Conservation (phyloP, 768 basidiomycete genomes). For the Tricholoma terreum region DNA sequence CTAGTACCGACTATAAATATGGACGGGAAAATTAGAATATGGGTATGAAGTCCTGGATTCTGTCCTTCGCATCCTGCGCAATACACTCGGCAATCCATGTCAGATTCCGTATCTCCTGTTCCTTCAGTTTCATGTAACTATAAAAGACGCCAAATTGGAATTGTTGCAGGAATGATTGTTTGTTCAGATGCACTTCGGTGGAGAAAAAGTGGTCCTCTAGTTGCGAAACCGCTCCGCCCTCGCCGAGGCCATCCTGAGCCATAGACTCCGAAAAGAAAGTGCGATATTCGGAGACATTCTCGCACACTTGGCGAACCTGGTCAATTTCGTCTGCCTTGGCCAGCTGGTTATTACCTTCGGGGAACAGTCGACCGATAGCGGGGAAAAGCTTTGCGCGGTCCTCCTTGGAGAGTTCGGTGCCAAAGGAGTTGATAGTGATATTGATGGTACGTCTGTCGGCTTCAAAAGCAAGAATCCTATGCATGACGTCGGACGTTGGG, state of each 20-base stretch:
- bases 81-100: conserved; percentile 99
- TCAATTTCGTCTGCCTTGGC: conserved; percentile 95
- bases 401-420: conserved; percentile 92
- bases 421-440: conserved; percentile 99
- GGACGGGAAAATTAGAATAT: conserved; percentile 56
- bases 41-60: conserved; percentile 94
- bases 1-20: neutral
- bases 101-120: conserved; percentile 85
- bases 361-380: conserved; percentile 88
- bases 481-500: conserved; percentile 92
- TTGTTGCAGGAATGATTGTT: conserved; percentile 91
- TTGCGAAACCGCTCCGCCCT: conserved; percentile 51
- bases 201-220: conserved; percentile 95
- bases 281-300: conserved; percentile 86
- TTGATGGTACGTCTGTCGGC: conserved; percentile 96
- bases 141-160: conserved; percentile 95
- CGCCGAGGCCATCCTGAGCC: conserved; percentile 36
- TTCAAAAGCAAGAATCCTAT: conserved; percentile 88
- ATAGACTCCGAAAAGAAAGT: conserved; percentile 74
- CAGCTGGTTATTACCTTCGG: conserved; percentile 91
- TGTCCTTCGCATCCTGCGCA: conserved; percentile 92
- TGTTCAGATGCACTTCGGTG: conserved; percentile 91
- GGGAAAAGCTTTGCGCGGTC: conserved; percentile 94
- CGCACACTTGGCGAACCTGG: conserved; percentile 83
- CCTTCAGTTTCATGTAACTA: conserved; percentile 88